Evolutionary conservation across 225 moss, liverwort and hornwort genomes (phyloP).

Genomic region (Sphagnum tenellum): DNA sequence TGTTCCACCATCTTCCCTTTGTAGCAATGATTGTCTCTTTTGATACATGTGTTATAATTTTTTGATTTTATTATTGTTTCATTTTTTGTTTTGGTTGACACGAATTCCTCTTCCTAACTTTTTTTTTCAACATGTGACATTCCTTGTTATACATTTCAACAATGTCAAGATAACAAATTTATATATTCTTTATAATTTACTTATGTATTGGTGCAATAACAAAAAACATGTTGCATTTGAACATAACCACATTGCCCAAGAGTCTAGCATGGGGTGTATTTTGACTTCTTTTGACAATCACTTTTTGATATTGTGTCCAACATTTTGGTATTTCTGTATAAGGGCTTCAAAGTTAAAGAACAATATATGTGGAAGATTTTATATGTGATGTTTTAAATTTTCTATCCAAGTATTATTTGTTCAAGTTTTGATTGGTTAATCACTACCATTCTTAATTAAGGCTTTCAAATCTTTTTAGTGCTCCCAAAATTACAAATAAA

Average conservation of each 20-base stretch:
- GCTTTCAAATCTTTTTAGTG: no score
- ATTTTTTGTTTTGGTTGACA: no score
- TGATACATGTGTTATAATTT: constrained; percentile 40
- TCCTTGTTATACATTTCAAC: constrained; percentile 85
- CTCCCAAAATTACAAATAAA: constrained; percentile 73
- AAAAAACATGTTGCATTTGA: constrained; percentile 89
- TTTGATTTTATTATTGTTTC: no score
- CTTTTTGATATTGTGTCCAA: constrained; percentile 98
- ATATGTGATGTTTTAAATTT: no score
- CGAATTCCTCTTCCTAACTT: no score
- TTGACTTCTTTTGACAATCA: constrained; percentile 82
- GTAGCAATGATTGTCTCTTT: constrained; percentile 89
- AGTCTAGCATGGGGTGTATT: constrained; percentile 67
- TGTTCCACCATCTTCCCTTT: constrained; percentile 73
- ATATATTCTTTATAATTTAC: constrained; percentile 82
- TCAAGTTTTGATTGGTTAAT: no score
- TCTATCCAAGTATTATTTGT: no score
- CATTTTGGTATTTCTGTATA: constrained; percentile 86
- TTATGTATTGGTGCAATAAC: constrained; percentile 85
- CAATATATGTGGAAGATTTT: no score
- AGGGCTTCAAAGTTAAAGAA: constrained; percentile 92
- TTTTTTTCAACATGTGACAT: constrained; percentile 49
- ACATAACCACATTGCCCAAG: constrained; percentile 72
- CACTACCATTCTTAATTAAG: no score
- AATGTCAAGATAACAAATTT: constrained; percentile 84